A percentile compares a stretch with the other conserved stretches of the same genome.
Conservation (phyloP, 805 yeast genomes). For the Lipomyces yamanashiensis region DNA sequence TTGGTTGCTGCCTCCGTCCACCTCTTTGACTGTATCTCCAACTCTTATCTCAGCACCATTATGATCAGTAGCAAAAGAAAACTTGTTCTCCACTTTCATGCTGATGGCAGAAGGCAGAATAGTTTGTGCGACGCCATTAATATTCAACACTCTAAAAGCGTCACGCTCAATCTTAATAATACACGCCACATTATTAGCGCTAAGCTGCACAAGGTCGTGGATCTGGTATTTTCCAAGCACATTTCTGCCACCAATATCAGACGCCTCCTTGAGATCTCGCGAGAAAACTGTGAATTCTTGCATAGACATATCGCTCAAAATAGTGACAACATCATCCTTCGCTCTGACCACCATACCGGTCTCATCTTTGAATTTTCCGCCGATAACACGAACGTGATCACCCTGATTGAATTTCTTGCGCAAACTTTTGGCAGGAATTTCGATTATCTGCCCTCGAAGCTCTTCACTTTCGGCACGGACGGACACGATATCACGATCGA, state of each 20-base stretch:
- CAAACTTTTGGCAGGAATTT: conserved; percentile 79
- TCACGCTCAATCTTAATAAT: conserved; percentile 89
- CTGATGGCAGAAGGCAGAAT: conserved; percentile 83
- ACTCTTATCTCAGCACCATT: conserved; percentile 82
- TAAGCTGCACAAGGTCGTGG: conserved; percentile 87
- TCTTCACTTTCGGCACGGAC: conserved; percentile 51
- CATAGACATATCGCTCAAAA: conserved; percentile 85
- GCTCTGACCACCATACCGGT: conserved; percentile 91
- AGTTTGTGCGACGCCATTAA: conserved; percentile 75
- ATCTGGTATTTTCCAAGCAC: conserved; percentile 71
- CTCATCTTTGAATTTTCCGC: conserved; percentile 90
- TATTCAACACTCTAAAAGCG: conserved; percentile 74
- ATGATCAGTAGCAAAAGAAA: conserved; percentile 83
- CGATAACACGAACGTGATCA: conserved; percentile 32
- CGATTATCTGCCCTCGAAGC: conserved; percentile 63
- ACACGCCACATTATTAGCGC: conserved; percentile 85
- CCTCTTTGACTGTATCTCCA: conserved; percentile 92
- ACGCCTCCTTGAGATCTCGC: conserved; percentile 84
- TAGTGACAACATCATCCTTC: conserved; percentile 81
- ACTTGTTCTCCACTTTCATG: conserved; percentile 69
- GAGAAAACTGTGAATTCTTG: conserved; percentile 92
- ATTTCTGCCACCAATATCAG: conserved; percentile 81
- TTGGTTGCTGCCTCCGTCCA: conserved; percentile 79
- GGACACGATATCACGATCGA: conserved; percentile 66
- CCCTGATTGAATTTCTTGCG: conserved; percentile 61